These are phyloP conservation scores for Emiliania huxleyi DNA, from an alignment of 78 protist species.

Conservation along the genomic window DNA sequence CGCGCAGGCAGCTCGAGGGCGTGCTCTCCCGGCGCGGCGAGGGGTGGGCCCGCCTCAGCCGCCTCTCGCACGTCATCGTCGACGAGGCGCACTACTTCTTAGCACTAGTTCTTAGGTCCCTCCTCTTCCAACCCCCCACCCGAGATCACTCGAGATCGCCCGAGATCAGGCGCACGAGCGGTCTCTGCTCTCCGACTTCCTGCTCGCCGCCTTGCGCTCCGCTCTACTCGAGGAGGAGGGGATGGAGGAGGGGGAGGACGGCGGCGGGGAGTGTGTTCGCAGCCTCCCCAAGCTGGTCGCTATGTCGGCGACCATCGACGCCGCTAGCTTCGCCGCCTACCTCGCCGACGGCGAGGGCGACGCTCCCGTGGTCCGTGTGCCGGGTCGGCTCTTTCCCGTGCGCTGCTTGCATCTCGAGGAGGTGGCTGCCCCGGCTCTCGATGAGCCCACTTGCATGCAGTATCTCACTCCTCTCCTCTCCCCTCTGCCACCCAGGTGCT, in stretches of 20 bases:
- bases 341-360: constrained; percentile 78
- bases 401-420: constrained; percentile 40
- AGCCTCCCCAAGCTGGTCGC: constrained; percentile 77
- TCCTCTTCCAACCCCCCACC: no score
- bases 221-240: constrained; percentile 43
- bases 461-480: no score
- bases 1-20: no score
- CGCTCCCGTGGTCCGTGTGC: constrained; percentile 55
- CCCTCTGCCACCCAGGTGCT: no score
- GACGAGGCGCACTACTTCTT: no score
- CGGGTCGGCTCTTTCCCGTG: constrained; percentile 73
- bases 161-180: constrained; percentile 82
- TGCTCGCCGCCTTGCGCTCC: no score
- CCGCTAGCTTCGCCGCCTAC: constrained; percentile 68
- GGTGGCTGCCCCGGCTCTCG: not conserved
- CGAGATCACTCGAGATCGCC: no score
- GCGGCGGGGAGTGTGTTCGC: not conserved
- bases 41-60: no score
- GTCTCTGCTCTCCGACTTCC: constrained; percentile 61
- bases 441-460: no score
- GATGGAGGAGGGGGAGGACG: not conserved
- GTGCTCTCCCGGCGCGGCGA: no score
- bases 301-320: constrained; percentile 82
- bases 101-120: no score
- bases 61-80: no score